Evolutionary conservation across 1,284 basidiomycete species (phyloP).

Genomic region (Xerocomus nothofagi): DNA sequence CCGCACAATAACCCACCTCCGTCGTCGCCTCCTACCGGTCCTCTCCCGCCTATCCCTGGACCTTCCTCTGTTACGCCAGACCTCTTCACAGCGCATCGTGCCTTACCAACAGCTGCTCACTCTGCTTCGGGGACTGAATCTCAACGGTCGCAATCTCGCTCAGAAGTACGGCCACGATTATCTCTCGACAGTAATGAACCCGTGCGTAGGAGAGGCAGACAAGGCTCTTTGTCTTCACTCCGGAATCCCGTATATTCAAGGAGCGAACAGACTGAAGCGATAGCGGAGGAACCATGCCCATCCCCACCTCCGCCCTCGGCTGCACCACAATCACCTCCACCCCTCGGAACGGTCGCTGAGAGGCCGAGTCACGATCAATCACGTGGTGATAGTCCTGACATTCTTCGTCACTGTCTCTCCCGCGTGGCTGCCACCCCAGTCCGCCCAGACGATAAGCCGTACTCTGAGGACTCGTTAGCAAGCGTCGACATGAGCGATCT

Average conservation of each 20-base stretch:
- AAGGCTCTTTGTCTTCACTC: slow-evolving; percentile 34
- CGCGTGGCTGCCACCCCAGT: slow-evolving; percentile 7
- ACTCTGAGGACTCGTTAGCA: slow-evolving; percentile 29
- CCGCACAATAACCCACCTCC: slow-evolving; percentile 30
- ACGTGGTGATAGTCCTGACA: slow-evolving; percentile 19
- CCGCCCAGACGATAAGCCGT: slow-evolving; percentile 4
- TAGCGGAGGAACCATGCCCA: slow-evolving; percentile 18
- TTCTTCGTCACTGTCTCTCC: slow-evolving; percentile 19
- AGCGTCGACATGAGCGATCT: slow-evolving; percentile 34
- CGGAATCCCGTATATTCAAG: slow-evolving; percentile 24
- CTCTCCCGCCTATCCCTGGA: slow-evolving; percentile 34
- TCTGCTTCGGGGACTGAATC: slow-evolving; percentile 19
- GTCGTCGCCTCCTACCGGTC: slow-evolving; percentile 31
- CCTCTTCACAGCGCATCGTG: slow-evolving; percentile 17
- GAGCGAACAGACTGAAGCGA: slow-evolving; percentile 13
- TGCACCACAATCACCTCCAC: slow-evolving; percentile 9
- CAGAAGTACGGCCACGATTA: slow-evolving; percentile 18
- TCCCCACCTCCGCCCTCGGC: not conserved
- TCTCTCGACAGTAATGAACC: slow-evolving; percentile 22
- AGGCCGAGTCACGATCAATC: slow-evolving; percentile 10
- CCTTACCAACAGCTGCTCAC: slow-evolving; percentile 14
- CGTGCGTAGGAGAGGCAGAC: slow-evolving; percentile 22
- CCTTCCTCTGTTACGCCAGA: slow-evolving; percentile 24
- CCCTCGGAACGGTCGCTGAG: slow-evolving; percentile 8
- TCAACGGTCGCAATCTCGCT: slow-evolving; percentile 19